Evolutionary conservation across 169 alveolate species (phyloP), one percentile per base, ranked within the genome.

Genomic region (Ichthyophthirius multifiliis): DNA sequence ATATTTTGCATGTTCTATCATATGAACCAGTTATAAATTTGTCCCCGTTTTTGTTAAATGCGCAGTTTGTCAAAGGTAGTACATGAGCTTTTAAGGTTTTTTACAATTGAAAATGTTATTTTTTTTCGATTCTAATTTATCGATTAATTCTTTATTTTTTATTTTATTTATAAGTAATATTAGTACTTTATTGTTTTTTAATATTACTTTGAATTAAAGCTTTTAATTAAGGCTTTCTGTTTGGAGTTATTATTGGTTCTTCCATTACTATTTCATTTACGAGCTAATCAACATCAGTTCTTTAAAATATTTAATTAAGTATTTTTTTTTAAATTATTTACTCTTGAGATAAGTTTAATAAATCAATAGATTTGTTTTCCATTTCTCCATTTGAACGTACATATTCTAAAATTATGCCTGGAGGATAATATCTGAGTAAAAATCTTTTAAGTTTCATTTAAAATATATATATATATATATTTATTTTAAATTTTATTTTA

Each of bases 41-140:
- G n/a, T 93, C 95, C 39, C 98, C 98, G 74, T 90, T 85, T 90
- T 96, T 96, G 82, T 96, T 96, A 87, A 96, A 96, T 41, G 97
- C 97, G 89, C 98, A 96, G 86, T 96, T 96, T 41, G 98, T 96
- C 64, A 96, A 79, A 15, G 98, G 98, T 37, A 96, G 88, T 27
- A 94, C 90, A 76, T 96, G 98, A 39, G 98, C 97, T 78, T 92
- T 87, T 13, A 96, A 89, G 9, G 92, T 92, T 83, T 90, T 92
- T 86, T 82, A 93, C 63, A 87, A 65, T 23, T 64, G 73, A 65
- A 91, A 93, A 45, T 86, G 74, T 39, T 89, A 87, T 15, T 87
- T 65, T n/a, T 64, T 64, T 81, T 83, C 27, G 89, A 84, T 65
- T 88, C 92, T 27, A 90, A 80, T 84, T 93, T 94, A 55, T 92